Percentiles rank a stretch among this genome's conserved stretches.
phyloP scores from a whole-genome alignment of 441 rosid genomes.

The Pelargonium fulgidum region DNA sequence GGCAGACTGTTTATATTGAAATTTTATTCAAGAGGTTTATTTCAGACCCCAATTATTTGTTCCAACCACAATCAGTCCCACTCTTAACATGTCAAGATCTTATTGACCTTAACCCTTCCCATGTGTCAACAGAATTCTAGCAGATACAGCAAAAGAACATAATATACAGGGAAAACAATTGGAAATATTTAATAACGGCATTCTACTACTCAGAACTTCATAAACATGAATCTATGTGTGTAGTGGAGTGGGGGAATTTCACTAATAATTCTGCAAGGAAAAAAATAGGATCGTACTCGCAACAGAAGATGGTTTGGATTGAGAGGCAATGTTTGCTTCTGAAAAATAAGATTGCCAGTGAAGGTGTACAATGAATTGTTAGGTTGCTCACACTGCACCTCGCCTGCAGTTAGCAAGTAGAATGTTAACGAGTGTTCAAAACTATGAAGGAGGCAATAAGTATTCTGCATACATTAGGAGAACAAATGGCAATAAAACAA shows the following conservation, averaged over 20 bases:
- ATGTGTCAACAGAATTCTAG: no score
- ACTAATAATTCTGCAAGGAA: conserved; percentile 17
- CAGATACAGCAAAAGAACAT: neutral
- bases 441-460: neutral
- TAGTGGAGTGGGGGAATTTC: no score
- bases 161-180: neutral
- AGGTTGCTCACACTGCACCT: conserved; percentile 98
- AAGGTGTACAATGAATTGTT: conserved; percentile 95
- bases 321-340: conserved; percentile 87
- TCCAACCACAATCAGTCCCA: no score
- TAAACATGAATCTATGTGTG: no score
- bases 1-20: no score
- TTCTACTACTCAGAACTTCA: conserved; percentile 8
- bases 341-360: conserved; percentile 86
- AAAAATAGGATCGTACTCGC: conserved; percentile 57
- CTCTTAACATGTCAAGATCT: no score
- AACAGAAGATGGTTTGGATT: conserved; percentile 88
- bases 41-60: no score
- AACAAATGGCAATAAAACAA: neutral
- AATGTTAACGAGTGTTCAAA: conserved; percentile 12
- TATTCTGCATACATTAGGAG: conserved; percentile 1
- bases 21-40: no score
- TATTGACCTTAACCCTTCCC: no score
- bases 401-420: conserved; percentile 57
- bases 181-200: conserved; percentile 14